Base-by-base conservation (phyloP, 164 flowering plant genomes). In the Litsea cubeba region DNA sequence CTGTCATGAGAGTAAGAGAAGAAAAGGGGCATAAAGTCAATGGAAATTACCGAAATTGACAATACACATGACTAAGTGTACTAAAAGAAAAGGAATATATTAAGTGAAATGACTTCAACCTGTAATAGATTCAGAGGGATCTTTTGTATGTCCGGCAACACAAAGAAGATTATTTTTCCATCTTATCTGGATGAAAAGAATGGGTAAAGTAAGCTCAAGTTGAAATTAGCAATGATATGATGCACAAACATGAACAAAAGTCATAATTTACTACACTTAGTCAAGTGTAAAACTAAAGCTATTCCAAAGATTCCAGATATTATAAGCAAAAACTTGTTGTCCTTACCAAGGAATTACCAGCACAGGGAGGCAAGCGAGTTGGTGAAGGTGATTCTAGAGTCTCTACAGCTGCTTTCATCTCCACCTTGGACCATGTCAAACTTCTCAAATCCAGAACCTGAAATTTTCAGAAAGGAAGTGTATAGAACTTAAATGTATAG, bases 331-430 rank as follows among this genome's bases (percentile, higher is more conserved):
- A n/a, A 15, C 12, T 18, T 62, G 26, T 46, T 22, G 72, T 40
- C 80, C 93, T 85, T 75, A 96, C 99, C 94, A 96, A 79, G 63
- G 99, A 87, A 87, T 96, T 96, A 77, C 97, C 99, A 54, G 99
- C 98, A 86, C 97, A 89, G 51, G 97, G 88, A 75, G 92, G 57
- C 72, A 85, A 30, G 22, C 76, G 68, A 23, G 77, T 83, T 3
- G 85, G 80, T 72, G 87, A 75, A 46, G 87, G 77, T 69, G 87
- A 79, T 57, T 91, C 98, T 30, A 20, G 68, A 26, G 89, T 77
- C 50, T 85, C 90, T 30, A 78, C 62, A 60, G 69, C 86, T 49
- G 76, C 76, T 79, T 88, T 90, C 58, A 79, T 83, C 74, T 92
- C 97, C 75, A 91, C 84, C 79, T 80, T 96, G 71, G 97, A 89